These are phyloP conservation scores for Wickerhamiella cacticola DNA, from an alignment of 805 yeast species.

Conservation along the genomic window DNA sequence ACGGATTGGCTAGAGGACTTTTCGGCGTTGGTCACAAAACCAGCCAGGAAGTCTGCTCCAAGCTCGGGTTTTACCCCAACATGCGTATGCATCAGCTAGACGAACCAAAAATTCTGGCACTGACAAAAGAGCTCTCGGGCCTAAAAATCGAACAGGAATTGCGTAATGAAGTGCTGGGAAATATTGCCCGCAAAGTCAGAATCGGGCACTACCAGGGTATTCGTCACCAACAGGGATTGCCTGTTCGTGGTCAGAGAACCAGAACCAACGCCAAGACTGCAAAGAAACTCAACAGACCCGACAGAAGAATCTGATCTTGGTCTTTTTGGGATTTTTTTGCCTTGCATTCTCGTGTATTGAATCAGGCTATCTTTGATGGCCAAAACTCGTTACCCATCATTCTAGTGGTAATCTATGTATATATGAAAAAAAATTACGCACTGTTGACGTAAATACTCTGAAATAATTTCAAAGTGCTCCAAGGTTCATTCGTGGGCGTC, in stretches of 20 bases:
- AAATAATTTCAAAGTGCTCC: too few species aligned
- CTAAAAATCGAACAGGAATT: conserved; percentile 76
- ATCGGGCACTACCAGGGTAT: conserved; percentile 82
- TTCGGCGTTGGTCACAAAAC: conserved; percentile 75
- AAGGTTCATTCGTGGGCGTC: too few species aligned
- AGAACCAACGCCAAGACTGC: conserved; percentile 88
- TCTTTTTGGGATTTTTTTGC: background rate
- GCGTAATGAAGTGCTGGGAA: conserved; percentile 44
- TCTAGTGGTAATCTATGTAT: too few species aligned
- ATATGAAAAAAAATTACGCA: too few species aligned
- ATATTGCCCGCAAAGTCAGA: conserved; percentile 63
- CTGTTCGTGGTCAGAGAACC: conserved; percentile 84
- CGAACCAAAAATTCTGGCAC: conserved; percentile 74
- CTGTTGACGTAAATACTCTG: too few species aligned
- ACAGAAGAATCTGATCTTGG: conserved; percentile 29
- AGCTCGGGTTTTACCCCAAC: conserved; percentile 78
- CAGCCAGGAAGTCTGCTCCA: conserved; percentile 70
- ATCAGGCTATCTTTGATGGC: too few species aligned
- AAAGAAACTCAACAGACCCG: conserved; percentile 63
- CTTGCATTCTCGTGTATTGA: too few species aligned
- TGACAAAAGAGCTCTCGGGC: conserved; percentile 77
- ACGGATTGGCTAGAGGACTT: conserved; percentile 67
- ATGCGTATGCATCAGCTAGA: conserved; percentile 90
- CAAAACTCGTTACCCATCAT: too few species aligned
- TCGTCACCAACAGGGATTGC: conserved; percentile 72